Percentiles rank a stretch among this genome's conserved stretches.
These are phyloP conservation scores for Solanum chilense DNA, from an alignment of 257 asterid species.

Conservation along the genomic window DNA sequence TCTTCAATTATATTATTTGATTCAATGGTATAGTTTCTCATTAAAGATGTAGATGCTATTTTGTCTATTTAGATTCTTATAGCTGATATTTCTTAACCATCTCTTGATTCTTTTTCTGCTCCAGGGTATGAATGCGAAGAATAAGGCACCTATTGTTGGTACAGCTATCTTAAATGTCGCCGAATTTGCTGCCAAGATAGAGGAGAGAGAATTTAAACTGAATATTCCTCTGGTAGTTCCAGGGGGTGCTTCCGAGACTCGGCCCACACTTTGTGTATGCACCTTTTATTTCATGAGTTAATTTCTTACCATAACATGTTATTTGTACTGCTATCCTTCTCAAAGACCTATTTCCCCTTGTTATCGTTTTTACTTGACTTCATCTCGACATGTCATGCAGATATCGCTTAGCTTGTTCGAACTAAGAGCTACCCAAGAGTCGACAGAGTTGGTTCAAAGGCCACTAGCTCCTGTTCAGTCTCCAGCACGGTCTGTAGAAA, in stretches of 20 bases:
- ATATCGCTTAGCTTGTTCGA: slow-evolving; percentile 57
- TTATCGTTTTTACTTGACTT: not conserved
- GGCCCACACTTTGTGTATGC: slow-evolving; percentile 54
- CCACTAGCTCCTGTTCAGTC: slow-evolving; percentile 36
- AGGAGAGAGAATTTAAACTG: slow-evolving; percentile 40
- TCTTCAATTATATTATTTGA: not conserved
- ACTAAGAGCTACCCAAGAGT: slow-evolving; percentile 41
- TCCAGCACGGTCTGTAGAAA: slow-evolving; percentile 41
- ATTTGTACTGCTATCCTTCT: not conserved
- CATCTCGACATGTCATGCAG: slow-evolving; percentile 26
- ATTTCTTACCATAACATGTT: not conserved
- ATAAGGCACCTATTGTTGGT: slow-evolving; percentile 51
- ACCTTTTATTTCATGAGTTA: not conserved
- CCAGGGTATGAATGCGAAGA: slow-evolving; percentile 51
- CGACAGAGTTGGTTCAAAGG: slow-evolving; percentile 35
- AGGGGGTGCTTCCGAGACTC: slow-evolving; percentile 23
- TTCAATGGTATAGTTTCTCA: not conserved
- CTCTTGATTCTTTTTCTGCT: not conserved
- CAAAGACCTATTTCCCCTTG: not conserved
- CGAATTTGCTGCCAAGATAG: slow-evolving; percentile 54
- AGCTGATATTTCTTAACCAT: not conserved
- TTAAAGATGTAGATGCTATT: not conserved
- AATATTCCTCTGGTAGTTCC: slow-evolving; percentile 56
- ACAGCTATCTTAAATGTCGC: slow-evolving; percentile 63
- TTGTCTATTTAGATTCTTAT: not conserved